Percentiles rank a stretch among this genome's conserved stretches.
Conservation (phyloP, 805 yeast genomes). For the Nakazawaea populi region DNA sequence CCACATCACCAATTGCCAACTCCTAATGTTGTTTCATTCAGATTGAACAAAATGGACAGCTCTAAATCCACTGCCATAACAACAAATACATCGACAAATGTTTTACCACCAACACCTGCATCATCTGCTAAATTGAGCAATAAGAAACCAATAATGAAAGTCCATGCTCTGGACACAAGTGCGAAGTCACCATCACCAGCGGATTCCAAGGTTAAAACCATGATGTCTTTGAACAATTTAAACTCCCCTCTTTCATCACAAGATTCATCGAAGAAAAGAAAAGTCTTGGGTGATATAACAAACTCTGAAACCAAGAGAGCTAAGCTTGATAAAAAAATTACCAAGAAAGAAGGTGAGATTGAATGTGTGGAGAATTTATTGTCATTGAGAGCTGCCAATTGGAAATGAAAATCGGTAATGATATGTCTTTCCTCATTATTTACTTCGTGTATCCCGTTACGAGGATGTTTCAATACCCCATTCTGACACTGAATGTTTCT, state of each 20-base stretch:
- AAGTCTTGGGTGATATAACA: slow-evolving; percentile 18
- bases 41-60: slow-evolving; percentile 19
- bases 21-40: slow-evolving; percentile 28
- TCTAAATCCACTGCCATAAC: slow-evolving; percentile 14
- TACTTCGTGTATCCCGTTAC: not conserved
- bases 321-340: not conserved
- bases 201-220: slow-evolving; percentile 1
- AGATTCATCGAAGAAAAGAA: slow-evolving; percentile 9
- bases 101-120: slow-evolving; percentile 22
- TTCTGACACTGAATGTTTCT: not conserved
- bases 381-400: slow-evolving; percentile 30
- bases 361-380: slow-evolving; percentile 36
- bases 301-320: slow-evolving; percentile 11
- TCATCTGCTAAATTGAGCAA: slow-evolving; percentile 11
- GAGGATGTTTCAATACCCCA: too few relatives aligned
- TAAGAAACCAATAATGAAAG: slow-evolving; percentile 25
- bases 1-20: slow-evolving; percentile 10
- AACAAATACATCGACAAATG: slow-evolving; percentile 16
- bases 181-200: slow-evolving; percentile 6
- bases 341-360: slow-evolving; percentile 14
- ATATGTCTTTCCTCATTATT: not conserved
- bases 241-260: slow-evolving; percentile 5
- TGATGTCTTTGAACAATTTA: slow-evolving; percentile 7
- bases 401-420: slow-evolving; percentile 17
- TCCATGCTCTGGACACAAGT: slow-evolving; percentile 10